Evolutionary conservation across 169 alveolate species (phyloP).

Genomic region (Theileria parva): DNA sequence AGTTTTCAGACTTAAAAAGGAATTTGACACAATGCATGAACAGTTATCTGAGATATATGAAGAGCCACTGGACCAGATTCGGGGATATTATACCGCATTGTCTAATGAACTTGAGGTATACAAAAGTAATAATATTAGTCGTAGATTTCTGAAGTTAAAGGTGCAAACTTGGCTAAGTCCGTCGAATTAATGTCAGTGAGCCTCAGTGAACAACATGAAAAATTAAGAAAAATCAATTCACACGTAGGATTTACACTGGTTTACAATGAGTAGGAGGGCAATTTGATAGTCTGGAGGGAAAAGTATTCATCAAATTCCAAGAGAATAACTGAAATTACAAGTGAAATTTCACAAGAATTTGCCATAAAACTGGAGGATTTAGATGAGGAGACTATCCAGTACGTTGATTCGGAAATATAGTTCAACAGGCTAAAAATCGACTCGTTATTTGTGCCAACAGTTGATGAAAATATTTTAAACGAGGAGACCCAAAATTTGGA

Average conservation of each 20-base stretch:
- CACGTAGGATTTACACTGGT: neutral
- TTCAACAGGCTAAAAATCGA: neutral
- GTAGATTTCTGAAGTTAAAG: slow-evolving; percentile 13
- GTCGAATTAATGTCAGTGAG: neutral
- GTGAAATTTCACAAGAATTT: neutral
- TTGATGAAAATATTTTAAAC: neutral
- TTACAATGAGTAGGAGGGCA: neutral
- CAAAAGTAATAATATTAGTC: neutral
- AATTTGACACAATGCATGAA: slow-evolving; percentile 18
- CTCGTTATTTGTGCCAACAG: neutral
- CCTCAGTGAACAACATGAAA: neutral
- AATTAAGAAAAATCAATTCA: neutral
- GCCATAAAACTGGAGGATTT: neutral
- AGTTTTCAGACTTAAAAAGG: slow-evolving; percentile 28
- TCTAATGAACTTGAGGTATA: slow-evolving; percentile 29
- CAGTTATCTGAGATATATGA: slow-evolving; percentile 46
- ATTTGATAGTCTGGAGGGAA: neutral
- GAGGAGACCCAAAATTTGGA: neutral
- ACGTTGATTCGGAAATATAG: neutral
- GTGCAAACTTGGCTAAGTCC: neutral
- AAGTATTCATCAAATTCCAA: neutral
- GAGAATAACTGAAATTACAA: neutral
- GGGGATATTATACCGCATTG: slow-evolving; percentile 3
- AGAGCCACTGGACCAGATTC: slow-evolving; percentile 44
- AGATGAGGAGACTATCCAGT: neutral